Base-by-base conservation (phyloP, 2,329 filamentous ascomycete species). In the Penicillium frequentans region DNA sequence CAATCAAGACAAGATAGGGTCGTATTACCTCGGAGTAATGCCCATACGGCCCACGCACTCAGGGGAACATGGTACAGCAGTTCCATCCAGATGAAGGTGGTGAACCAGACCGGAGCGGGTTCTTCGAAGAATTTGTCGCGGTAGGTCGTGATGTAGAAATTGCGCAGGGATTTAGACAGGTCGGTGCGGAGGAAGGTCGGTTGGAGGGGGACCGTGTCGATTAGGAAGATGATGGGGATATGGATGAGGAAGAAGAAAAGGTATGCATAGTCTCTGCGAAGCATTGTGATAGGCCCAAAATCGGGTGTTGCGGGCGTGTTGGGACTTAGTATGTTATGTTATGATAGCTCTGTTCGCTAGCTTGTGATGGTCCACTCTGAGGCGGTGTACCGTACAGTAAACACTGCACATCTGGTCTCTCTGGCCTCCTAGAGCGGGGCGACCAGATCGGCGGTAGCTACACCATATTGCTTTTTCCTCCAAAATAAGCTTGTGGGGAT, bases 191-290 rank as follows among this genome's bases (percentile, higher is more conserved):
- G 62, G 37, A 72, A 70, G 4, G 73, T 48, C 1, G 86, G 86
- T 60, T 86, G 87, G 55, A 86, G 75, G n/a, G 81, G 75, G 33
- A 81, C 81, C 14, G 87, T 77, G 65, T 89, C 86, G 66, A 89
- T 80, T 43, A 81, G 72, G 60, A 88, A 80, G 73, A 88, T 83
- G 39, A 88, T 77, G 1, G 85, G 84, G 33, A 88, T 69, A 66
- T 88, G 85, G 23, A 84, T 81, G 51, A 78, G 54, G 72, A 90
- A 89, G 76, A 88, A 88, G 39, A 80, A 63, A 5, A 88, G 75
- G 64, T 79, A 79, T 42, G 73, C 47, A 44, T 72, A 62, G 58
- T 79, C 77, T 56, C 70, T 58, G 21, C 26, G 23, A 5, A 42
- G 23, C 50, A 53, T 53, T 2, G 11, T 39, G 48, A 33, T 33